Base-by-base conservation (phyloP, 78 protist species). In the Emiliania huxleyi region DNA sequence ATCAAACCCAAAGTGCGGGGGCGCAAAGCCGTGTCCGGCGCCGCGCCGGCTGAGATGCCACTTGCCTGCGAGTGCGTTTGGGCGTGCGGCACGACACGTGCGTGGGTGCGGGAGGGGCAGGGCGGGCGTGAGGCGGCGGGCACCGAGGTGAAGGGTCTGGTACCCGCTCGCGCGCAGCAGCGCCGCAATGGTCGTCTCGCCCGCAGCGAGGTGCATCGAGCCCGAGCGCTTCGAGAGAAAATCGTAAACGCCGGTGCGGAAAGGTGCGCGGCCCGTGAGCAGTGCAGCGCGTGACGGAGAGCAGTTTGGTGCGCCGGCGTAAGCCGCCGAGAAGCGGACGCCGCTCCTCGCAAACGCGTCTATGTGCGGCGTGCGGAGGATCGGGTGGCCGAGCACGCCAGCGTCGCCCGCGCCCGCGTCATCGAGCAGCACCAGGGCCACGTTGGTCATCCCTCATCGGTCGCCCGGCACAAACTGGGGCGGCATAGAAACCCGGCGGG, bases 231-330 rank as follows among this genome's bases (percentile, higher is more conserved):
- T 29, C 33, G 44, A 35, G 83, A 73, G 83, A 42, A 73, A 73
- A 42, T 73, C 83, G 83, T 35, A 73, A 6, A 73, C 83, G 42
- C 83, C 83, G 40, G 83, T 73, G 19, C 83, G 83, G 18, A 33
- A 73, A 2, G 83, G 83, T 18, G 42, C 3, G 33, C 83, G 37
- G 43, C 83, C 83, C 40, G 83, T 73, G 83, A 73, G 83, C 18
- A 73, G 83, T 6, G 83, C 83, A 8, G 83, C 83, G 5, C 83
- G 83, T 42, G 83, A 73, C 22, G 83, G 83, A 18, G 83, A 73
- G 83, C 83, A 73, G 83, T 73, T 73, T 5, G 83, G 83, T 2
- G 83, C 83, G 43, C 83, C 83, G 5, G 83, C 83, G 42, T 73
- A 73, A 18, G 83, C 83, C 18, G 8, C 40, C 23, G 44, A 18